Base-by-base conservation (phyloP, 192 early-diverging fungal genomes). In the Neocallimastix lanati region DNA sequence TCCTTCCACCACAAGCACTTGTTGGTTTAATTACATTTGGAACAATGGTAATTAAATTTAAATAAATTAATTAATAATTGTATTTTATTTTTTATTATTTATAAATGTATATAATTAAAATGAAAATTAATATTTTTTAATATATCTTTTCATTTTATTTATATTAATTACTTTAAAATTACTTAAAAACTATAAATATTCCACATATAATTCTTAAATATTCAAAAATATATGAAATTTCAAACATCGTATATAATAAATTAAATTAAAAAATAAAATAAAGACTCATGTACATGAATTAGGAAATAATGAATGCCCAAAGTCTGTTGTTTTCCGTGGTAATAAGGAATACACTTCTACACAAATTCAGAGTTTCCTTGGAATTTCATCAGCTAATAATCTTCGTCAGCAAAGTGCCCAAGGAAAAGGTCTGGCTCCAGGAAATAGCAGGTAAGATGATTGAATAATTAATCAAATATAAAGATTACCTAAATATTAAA, bases 331-430 rank as follows among this genome's bases (percentile, higher is more conserved):
- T 25, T 99, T 99, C 87, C 92, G 96, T 78, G 97, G 97, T 18
- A 90, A 92, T 81, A 99, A 99, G 87, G 96, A 99, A 76, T 99
- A 98, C 85, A 86, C 89, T 29, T 88, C 91, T 79, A 96, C 96
- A 85, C 96, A 98, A 85, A 93, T 99, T 80, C 95, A 96, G 85
- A 95, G 96, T 77, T 97, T 99, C 96, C 92, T 99, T 36, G 96
- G 96, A 28, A 86, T 99, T 76, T 86, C 81, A 27, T 82, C 80
- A 21, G 79, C 50, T 35, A 14, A 37, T 67, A 67, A n/a, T 67
- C 16, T 36, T 36, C 78, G 28, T 28, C 78, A 28, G 67, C 16
- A 18, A 28, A 33, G 0, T 18, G 25, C 11, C 28, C 29, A 15
- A 21, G 28, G 18, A 25, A 79, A 40, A 38, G 40, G 15, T 2